Conservation (phyloP, 2,329 filamentous ascomycete species). For the Harringtonia aguacate region DNA sequence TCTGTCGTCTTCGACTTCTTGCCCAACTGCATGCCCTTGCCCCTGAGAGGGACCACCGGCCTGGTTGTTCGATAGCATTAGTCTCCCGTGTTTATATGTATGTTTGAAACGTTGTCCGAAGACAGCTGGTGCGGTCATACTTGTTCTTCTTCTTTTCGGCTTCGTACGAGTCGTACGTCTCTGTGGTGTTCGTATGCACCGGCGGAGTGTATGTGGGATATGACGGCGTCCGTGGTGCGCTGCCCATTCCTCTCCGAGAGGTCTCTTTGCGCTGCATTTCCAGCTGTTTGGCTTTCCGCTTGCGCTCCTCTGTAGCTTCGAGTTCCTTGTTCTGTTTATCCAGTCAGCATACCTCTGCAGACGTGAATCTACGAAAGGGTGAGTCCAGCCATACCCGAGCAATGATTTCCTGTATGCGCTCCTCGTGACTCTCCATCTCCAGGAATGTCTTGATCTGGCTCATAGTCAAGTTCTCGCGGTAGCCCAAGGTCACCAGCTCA, state of each 20-base stretch:
- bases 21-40: slow-evolving; percentile 97
- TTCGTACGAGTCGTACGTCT: slow-evolving; percentile 89
- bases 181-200: slow-evolving; percentile 58
- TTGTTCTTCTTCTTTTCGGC: slow-evolving; percentile 96
- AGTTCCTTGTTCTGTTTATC: slow-evolving; percentile 80
- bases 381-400: slow-evolving; percentile 51
- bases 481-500: slow-evolving; percentile 90
- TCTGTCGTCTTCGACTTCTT: slow-evolving; percentile 98
- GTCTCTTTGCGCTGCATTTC: slow-evolving; percentile 98
- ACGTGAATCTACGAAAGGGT: not conserved
- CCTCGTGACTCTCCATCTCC: slow-evolving; percentile 98
- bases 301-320: slow-evolving; percentile 95
- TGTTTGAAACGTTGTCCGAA: too few relatives aligned
- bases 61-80: not conserved
- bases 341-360: not conserved
- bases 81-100: slow-evolving; percentile 1
- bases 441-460: slow-evolving; percentile 98
- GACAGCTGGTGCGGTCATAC: slow-evolving; percentile 40
- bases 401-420: slow-evolving; percentile 97
- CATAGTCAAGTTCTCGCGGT: slow-evolving; percentile 90
- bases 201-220: slow-evolving; percentile 80
- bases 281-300: slow-evolving; percentile 95
- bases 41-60: slow-evolving; percentile 52
- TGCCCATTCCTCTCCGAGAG: slow-evolving; percentile 51
- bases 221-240: slow-evolving; percentile 60